Evolutionary conservation across 192 early-diverging fungal species (phyloP).

Genomic region (Phycomyces nitens): DNA sequence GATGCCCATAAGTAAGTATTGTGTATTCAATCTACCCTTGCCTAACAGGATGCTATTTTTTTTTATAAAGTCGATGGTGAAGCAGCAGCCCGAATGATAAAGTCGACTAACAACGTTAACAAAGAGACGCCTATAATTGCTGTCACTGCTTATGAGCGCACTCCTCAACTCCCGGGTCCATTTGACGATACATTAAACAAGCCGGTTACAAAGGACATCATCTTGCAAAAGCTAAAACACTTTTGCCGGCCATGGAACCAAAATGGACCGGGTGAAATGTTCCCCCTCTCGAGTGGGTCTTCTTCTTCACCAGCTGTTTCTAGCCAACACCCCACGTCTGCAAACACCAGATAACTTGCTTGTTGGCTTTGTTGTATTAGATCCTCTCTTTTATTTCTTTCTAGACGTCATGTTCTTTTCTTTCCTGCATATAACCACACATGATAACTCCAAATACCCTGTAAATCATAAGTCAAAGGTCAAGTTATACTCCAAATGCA

Average conservation of each 20-base stretch:
- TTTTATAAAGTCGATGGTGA: slow-evolving; percentile 77
- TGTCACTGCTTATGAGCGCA: slow-evolving; percentile 71
- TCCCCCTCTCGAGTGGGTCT: not conserved
- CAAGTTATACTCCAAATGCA: too few relatives aligned
- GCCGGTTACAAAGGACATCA: slow-evolving; percentile 66
- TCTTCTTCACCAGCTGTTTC: not conserved
- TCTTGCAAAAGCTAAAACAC: slow-evolving; percentile 40
- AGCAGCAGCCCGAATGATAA: slow-evolving; percentile 90
- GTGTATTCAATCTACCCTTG: too few relatives aligned
- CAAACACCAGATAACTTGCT: too few relatives aligned
- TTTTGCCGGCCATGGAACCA: slow-evolving; percentile 24
- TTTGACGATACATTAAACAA: slow-evolving; percentile 76
- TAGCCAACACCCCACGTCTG: not conserved
- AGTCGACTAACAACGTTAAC: slow-evolving; percentile 87
- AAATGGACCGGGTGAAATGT: not conserved
- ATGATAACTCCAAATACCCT: too few relatives aligned
- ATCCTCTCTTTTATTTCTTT: too few relatives aligned
- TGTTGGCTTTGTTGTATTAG: too few relatives aligned
- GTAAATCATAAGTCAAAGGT: too few relatives aligned
- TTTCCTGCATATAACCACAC: too few relatives aligned
- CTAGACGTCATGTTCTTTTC: too few relatives aligned
- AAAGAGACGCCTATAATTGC: slow-evolving; percentile 79
- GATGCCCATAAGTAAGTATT: slow-evolving; percentile 85
- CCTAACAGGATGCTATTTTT: slow-evolving; percentile 14
- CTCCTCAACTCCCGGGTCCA: slow-evolving; percentile 22